Evolutionary conservation across 1,284 basidiomycete species (phyloP), one percentile per base, ranked within the genome.

Genomic region (Athelia sp.): DNA sequence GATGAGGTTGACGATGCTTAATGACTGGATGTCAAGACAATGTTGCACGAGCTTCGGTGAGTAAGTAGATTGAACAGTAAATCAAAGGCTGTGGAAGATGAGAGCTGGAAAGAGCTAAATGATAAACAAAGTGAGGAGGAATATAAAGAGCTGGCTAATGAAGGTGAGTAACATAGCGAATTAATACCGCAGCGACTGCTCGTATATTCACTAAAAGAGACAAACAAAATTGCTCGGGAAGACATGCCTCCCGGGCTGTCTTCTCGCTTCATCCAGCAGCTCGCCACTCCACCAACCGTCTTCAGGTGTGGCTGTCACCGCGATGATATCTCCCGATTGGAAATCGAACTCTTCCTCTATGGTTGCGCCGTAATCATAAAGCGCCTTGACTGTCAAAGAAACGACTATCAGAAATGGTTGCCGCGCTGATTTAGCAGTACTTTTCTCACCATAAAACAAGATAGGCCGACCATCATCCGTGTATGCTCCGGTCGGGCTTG

Each of bases 261-360:
- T 75, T 55, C 93, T 75, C 29, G 80, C 79, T 62, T 96, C 94
- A 60, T 97, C 93, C 40, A 96, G 68, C 51, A 96, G 65, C 63
- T 85, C 81, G 15, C 90, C 90, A 48, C 84, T 88, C 93, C 93
- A 96, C 93, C 93, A 96, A 1, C 92, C 93, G 59, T 97, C 93
- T 55, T 95, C 90, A 11, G 93, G 92, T 14, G 91, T 94, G 40
- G 84, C 78, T 2, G 90, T 95, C 3, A 96, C 92, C 9, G 93
- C 93, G 59, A 97, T 95, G 54, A 96, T 88, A 66, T 96, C 93
- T 4, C 88, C 90, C 19, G 83, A 75, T 61, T 93, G 90, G 79
- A 96, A 95, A 65, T 92, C 89, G 66, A 95, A 90, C 66, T 95
- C 92, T 63, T 93, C 88, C 3, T 87, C 82, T 53, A 90, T 90